Conservation (phyloP, 2,329 filamentous ascomycete genomes). For the Alternaria consortialis region DNA sequence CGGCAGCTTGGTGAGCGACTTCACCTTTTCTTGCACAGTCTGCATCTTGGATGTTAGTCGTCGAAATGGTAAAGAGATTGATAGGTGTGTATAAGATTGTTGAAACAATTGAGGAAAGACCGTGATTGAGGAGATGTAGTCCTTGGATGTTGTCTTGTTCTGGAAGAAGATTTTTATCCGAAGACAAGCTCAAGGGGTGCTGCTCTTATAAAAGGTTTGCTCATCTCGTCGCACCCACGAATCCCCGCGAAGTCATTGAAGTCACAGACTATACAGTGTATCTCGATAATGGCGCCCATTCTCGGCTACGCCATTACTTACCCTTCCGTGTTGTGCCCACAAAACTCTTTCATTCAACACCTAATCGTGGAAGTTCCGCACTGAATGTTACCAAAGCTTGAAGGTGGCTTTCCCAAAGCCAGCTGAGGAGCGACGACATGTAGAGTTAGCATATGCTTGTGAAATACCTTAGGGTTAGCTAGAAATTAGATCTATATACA, state of each 20-base stretch:
- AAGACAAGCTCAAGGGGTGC: neutral
- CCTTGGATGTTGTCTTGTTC: neutral
- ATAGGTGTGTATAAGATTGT: too few relatives aligned
- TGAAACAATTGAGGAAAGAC: neutral
- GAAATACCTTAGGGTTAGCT: neutral
- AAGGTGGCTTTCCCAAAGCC: neutral
- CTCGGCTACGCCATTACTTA: neutral
- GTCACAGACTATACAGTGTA: neutral
- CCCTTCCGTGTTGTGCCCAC: neutral
- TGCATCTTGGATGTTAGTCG: neutral
- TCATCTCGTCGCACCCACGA: neutral
- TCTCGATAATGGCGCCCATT: neutral
- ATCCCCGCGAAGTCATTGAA: neutral
- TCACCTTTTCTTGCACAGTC: neutral
- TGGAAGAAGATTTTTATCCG: neutral
- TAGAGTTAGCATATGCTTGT: neutral
- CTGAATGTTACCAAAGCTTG: neutral
- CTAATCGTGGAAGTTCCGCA: neutral
- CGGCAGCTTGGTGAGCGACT: neutral
- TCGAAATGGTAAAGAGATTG: too few relatives aligned
- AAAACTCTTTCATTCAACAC: too few relatives aligned
- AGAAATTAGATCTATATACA: neutral
- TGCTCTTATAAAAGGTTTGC: neutral
- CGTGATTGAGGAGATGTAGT: neutral
- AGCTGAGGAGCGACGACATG: neutral